Conservation (phyloP, 148 eudicot genomes). For the Oxyria digyna region DNA sequence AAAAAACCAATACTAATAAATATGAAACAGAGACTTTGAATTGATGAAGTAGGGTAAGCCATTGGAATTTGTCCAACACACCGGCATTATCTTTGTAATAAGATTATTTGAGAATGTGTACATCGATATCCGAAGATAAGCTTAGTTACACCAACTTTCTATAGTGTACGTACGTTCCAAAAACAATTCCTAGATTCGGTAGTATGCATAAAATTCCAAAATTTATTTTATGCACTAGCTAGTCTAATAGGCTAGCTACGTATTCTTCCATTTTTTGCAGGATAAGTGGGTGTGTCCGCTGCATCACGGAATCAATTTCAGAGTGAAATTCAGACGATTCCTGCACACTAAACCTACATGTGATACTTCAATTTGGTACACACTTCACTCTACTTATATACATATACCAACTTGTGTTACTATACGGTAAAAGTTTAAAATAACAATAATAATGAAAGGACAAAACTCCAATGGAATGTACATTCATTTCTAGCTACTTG, state of each 20-base stretch:
- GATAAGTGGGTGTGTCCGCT: no score
- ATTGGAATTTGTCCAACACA: no score
- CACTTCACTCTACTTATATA: not conserved
- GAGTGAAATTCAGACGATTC: not conserved
- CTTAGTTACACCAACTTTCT: not conserved
- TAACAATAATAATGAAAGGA: not conserved
- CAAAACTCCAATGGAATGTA: not conserved
- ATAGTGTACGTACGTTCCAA: no score
- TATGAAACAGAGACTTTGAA: no score
- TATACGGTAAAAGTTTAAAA: not conserved
- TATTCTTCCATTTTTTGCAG: no score
- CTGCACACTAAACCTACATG: not conserved
- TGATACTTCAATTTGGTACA: not conserved
- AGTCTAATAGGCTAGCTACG: no score
- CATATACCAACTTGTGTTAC: not conserved
- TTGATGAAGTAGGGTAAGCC: no score
- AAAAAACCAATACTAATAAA: no score
- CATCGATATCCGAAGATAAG: not conserved
- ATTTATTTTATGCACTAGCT: not conserved
- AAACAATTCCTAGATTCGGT: not conserved
- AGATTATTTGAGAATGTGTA: no score
- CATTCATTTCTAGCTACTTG: not conserved
- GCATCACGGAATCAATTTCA: no score
- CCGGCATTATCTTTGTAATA: no score
- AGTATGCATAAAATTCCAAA: not conserved